phyloP scores from a whole-genome alignment of 2,329 filamentous ascomycete species.

The Talaromyces sp. region DNA sequence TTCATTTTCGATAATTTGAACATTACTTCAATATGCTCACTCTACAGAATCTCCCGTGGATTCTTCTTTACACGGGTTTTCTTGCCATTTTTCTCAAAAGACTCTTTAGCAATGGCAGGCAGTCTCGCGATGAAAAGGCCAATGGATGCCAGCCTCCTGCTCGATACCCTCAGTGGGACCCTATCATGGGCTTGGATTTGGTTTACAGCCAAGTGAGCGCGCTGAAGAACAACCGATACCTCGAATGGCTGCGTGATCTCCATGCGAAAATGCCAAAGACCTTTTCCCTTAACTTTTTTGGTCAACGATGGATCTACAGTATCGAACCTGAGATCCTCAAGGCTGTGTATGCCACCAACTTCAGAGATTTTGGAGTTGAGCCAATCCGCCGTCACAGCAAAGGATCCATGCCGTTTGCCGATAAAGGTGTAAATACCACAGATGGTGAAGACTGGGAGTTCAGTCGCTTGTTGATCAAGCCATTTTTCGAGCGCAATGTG shows the following conservation, averaged over 20 bases:
- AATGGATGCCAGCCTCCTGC: conserved; percentile 46
- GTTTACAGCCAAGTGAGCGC: not conserved
- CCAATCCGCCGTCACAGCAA: conserved; percentile 24
- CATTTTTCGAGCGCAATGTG: conserved; percentile 9
- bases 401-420: not conserved
- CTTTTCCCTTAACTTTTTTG: not conserved
- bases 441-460: conserved; percentile 11
- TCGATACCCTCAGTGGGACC: conserved; percentile 38
- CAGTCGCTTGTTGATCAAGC: conserved; percentile 9
- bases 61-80: not conserved
- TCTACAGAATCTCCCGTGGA: not conserved
- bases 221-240: not conserved
- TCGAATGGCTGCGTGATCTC: not conserved
- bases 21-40: not conserved
- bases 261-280: not conserved
- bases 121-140: conserved; percentile 27
- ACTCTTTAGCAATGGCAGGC: not conserved
- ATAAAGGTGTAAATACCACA: conserved; percentile 6
- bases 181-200: conserved; percentile 2
- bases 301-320: conserved; percentile 14
- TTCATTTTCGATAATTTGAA: not conserved
- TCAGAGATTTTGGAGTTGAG: conserved; percentile 75
- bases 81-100: conserved; percentile 28
- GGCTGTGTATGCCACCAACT: conserved; percentile 75
- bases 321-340: conserved; percentile 62